A percentile compares a stretch with the other conserved stretches of the same genome.
Conservation (phyloP, 306 rosid species). For the Prunus campanulata region DNA sequence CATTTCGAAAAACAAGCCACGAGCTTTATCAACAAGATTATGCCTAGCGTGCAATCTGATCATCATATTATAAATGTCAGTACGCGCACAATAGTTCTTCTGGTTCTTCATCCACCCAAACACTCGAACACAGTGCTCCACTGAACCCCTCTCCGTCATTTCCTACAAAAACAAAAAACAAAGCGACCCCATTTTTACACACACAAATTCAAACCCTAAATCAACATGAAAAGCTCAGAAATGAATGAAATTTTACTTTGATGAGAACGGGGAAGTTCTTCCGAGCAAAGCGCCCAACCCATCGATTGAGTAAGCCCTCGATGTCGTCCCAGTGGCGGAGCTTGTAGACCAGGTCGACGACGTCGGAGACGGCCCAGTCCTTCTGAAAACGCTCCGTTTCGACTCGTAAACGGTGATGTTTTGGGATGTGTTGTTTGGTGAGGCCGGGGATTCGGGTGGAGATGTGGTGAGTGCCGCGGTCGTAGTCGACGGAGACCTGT, state of each 20-base stretch:
- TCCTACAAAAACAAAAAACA: slow-evolving; percentile 41
- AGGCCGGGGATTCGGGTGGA: slow-evolving; percentile 51
- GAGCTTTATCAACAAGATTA: slow-evolving; percentile 74
- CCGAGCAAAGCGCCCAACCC: slow-evolving; percentile 87
- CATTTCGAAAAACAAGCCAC: slow-evolving; percentile 97
- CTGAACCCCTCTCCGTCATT: slow-evolving; percentile 65
- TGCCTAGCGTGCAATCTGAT: slow-evolving; percentile 85
- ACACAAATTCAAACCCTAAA: not conserved
- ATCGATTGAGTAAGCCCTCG: slow-evolving; percentile 70
- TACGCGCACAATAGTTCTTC: slow-evolving; percentile 77
- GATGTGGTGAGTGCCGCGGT: slow-evolving; percentile 58
- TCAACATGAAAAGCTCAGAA: not conserved
- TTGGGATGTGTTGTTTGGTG: slow-evolving; percentile 59
- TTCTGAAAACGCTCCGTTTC: slow-evolving; percentile 69
- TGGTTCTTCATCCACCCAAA: slow-evolving; percentile 85
- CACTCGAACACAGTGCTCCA: slow-evolving; percentile 66
- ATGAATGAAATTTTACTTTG: slow-evolving; percentile 30
- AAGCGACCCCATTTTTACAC: not conserved
- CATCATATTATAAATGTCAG: slow-evolving; percentile 85
- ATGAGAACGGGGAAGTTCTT: slow-evolving; percentile 84
- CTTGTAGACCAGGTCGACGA: slow-evolving; percentile 45
- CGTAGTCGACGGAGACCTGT: slow-evolving; percentile 84
- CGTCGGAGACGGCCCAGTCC: slow-evolving; percentile 86
- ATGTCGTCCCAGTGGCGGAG: slow-evolving; percentile 51
- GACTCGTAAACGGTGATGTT: slow-evolving; percentile 57